Evolutionary conservation across 1,284 basidiomycete species (phyloP), one percentile per base, ranked within the genome.

Genomic region (Boletus sp.): DNA sequence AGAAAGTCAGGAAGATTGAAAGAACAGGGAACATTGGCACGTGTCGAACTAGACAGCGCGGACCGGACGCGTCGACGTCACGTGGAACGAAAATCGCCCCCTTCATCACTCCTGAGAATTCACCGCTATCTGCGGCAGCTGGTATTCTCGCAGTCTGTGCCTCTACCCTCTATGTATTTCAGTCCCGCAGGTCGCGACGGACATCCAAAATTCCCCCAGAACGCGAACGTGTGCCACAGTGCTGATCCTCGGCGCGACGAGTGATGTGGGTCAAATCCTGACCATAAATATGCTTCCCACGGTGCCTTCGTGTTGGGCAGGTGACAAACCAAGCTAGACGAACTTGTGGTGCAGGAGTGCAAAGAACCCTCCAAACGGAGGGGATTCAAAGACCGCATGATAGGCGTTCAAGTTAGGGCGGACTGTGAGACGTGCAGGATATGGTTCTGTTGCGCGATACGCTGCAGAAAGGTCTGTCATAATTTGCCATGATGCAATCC

Each of bases 231-330:
- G 89, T 95, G 9, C 74, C 95, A 16, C n/a, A n/a, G n/a, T n/a
- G n/a, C n/a, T n/a, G n/a, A 81, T 96, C 60, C 77, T 96, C 31
- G 94, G 94, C 21, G 93, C 90, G 2, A 90, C 90, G 10, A 89
- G 87, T 48, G 94, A 95, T 0, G 87, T 96, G n/a, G 95, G 95
- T 4, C 82, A 84, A 56, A 81, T 83, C 4, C 80, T 95, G 25
- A 93, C 93, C 2, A 82, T 19, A 79, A 84, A 61, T 97, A 97
- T 69, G 88, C 91, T 6, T 73, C 78, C 54, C 80, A 91, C 25
- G 93, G 93, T 13, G 92, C 93, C 7, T 80, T 79, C 51, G 81
- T 96, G 14, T 93, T 95, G 23, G 93, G 91, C 2, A 81, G 95
- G 31, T 80, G 91, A 56, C 75, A 77, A 31, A 78, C 77, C 1